Percentiles rank a stretch among this genome's conserved stretches.
Evolutionary conservation across 1,139 yeast genomes (phyloP).

Genomic region (Hyphopichia wangnamkhiaoensis): DNA sequence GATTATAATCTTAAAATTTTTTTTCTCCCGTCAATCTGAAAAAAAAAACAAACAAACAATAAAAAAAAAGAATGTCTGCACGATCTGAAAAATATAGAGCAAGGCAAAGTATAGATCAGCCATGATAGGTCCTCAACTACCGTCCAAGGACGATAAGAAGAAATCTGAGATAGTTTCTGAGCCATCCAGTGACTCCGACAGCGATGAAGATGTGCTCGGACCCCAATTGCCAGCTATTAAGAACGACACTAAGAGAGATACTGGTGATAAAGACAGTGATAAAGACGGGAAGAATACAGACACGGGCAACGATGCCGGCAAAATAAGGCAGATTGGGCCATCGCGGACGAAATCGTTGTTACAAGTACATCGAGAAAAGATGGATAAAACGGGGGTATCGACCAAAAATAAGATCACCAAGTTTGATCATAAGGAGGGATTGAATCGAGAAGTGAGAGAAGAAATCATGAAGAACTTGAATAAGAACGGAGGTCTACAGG

Average conservation of each 20-base stretch:
- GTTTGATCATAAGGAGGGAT: constrained; percentile 13
- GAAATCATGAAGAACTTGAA: constrained; percentile 14
- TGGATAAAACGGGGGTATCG: background rate
- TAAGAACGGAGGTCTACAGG: constrained; percentile 13
- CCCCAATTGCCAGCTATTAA: constrained; percentile 5
- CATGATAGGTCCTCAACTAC: constrained; percentile 13
- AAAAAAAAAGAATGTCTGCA: background rate
- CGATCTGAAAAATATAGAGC: background rate
- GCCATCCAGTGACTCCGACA: background rate
- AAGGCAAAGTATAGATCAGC: background rate
- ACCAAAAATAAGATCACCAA: constrained; percentile 10
- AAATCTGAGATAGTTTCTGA: background rate
- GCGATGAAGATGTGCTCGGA: constrained; percentile 9
- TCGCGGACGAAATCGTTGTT: constrained; percentile 12
- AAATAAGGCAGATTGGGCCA: no score
- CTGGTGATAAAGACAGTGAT: background rate
- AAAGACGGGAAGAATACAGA: background rate
- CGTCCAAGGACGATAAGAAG: constrained; percentile 6
- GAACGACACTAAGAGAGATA: constrained; percentile 1
- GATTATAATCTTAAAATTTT: background rate
- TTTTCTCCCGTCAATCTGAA: background rate
- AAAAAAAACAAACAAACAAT: background rate
- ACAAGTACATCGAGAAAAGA: constrained; percentile 13
- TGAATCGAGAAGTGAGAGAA: constrained; percentile 15
- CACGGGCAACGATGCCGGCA: no score